Base-by-base conservation (phyloP, 1,284 basidiomycete species). In the Pseudozyma flocculosa region DNA sequence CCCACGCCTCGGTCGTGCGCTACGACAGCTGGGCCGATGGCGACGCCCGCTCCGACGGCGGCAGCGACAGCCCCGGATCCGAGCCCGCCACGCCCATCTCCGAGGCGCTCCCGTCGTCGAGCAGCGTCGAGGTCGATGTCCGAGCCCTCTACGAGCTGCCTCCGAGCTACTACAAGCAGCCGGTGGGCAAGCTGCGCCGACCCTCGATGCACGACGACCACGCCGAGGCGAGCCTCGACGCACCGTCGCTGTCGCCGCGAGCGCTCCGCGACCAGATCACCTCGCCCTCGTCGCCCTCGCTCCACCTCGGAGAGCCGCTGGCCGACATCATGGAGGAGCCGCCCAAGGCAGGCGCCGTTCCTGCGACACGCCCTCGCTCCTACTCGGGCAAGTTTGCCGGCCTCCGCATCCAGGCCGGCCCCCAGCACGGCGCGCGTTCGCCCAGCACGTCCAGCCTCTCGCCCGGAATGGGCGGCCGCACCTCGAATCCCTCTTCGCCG, bases 311-410 rank as follows among this genome's bases (percentile, higher is more conserved):
- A 11, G 32, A 34, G 15, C 32, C 54, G 37, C 49, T 64, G 17
- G 57, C 51, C 11, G 61, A 64, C 45, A 64, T 64, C 37, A 50
- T 64, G 43, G 61, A 64, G 34, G 61, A 64, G 40, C 53, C 61
- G 32, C 4, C 32, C 11, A 34, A 34, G 26, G 26, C 11, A 11
- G 26, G 7, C 26, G n/a, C n/a, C n/a, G n/a, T n/a, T n/a, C n/a
- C n/a, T n/a, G n/a, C n/a, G n/a, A n/a, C n/a, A n/a, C 26, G 26
- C 5, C 11, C 26, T 29, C 26, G 7, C 26, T 29, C 26, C 26
- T 29, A 29, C 26, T 64, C 61, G 9, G 61, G 61, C 56, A 64
- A 54, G 43, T 64, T 56, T 42, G 61, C 61, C 5, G 61, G 46
- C 3, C 38, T 64, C 18, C 56, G 61, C 30, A 64, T 64, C 38